Percentiles rank a stretch among this genome's conserved stretches.
phyloP scores from a whole-genome alignment of 2,329 filamentous ascomycete genomes.

The Thermomyces lanuginosus region DNA sequence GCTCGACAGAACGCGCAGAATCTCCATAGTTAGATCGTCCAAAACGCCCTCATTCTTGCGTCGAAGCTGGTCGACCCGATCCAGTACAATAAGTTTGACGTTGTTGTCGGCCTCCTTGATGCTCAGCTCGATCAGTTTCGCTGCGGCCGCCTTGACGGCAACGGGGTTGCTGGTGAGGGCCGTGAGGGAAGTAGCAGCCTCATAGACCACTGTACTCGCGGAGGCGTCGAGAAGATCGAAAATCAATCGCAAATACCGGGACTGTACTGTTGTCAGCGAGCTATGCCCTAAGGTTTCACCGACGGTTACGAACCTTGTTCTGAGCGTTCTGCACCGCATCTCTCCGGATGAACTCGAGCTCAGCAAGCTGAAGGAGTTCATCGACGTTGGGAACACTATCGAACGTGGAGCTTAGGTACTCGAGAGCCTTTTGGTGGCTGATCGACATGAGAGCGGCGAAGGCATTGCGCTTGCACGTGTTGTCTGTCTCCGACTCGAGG shows the following conservation, averaged over 20 bases:
- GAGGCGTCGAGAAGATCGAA: conserved; percentile 90
- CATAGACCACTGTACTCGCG: conserved; percentile 89
- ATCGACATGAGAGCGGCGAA: conserved; percentile 84
- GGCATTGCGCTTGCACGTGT: conserved; percentile 94
- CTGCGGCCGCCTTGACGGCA: conserved; percentile 87
- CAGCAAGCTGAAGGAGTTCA: conserved; percentile 79
- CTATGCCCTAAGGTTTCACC: too few relatives aligned
- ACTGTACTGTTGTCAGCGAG: conserved; percentile 35
- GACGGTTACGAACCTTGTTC: conserved; percentile 58
- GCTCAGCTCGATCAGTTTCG: conserved; percentile 89
- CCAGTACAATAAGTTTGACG: conserved; percentile 93
- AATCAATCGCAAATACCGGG: conserved; percentile 80
- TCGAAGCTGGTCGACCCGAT: conserved; percentile 75
- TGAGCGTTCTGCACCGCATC: conserved; percentile 88
- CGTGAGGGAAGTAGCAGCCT: conserved; percentile 88
- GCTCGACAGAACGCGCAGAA: conserved; percentile 82
- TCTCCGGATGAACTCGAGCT: conserved; percentile 94
- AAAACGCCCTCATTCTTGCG: conserved; percentile 80
- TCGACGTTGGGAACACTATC: conserved; percentile 89
- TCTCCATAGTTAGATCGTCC: conserved; percentile 93
- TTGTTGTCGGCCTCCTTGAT: conserved; percentile 99
- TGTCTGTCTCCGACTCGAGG: conserved; percentile 76
- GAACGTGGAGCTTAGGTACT: conserved; percentile 76
- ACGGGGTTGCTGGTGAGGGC: conserved; percentile 91
- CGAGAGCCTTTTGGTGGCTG: conserved; percentile 79